Evolutionary conservation across 805 yeast species (phyloP).

Genomic region (Kodamaea nitidulidarum): DNA sequence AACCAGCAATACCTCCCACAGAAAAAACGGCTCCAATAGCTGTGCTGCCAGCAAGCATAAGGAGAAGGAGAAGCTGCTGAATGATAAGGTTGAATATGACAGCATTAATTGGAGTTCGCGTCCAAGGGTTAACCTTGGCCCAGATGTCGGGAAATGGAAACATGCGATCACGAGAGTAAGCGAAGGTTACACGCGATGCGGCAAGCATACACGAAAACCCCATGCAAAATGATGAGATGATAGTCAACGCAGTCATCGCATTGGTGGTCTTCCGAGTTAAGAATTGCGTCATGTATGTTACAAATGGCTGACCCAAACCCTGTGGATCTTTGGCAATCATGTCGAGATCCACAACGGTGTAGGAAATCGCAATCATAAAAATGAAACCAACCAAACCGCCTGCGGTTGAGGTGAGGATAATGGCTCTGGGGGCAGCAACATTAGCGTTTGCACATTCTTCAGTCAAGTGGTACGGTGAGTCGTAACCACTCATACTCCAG

Average conservation of each 20-base stretch:
- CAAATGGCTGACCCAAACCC: conserved; percentile 58
- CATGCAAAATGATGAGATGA: conserved; percentile 44
- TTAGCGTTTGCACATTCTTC: conserved; percentile 68
- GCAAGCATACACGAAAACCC: conserved; percentile 61
- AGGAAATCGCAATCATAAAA: conserved; percentile 57
- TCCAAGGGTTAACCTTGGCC: conserved; percentile 46
- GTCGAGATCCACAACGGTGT: conserved; percentile 51
- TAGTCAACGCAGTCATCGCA: conserved; percentile 39
- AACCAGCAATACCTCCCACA: conserved; percentile 67
- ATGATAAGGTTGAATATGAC: conserved; percentile 54
- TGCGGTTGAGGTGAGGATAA: conserved; percentile 51
- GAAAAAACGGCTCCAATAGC: conserved; percentile 71
- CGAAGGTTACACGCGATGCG: conserved; percentile 62
- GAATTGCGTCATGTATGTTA: conserved; percentile 49
- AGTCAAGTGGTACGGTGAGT: conserved; percentile 70
- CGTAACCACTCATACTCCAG: conserved; percentile 75
- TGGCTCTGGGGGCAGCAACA: conserved; percentile 63
- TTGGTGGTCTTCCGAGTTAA: conserved; percentile 38
- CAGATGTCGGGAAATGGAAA: conserved; percentile 54
- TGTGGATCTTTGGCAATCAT: conserved; percentile 44
- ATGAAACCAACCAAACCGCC: conserved; percentile 57
- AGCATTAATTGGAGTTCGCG: conserved; percentile 63
- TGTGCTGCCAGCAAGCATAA: conserved; percentile 60
- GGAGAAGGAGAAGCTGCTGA: conserved; percentile 52
- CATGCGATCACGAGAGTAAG: conserved; percentile 66